Evolutionary conservation across 176 grass and related monocot species (phyloP).

Genomic region (Elaeis guineensis): DNA sequence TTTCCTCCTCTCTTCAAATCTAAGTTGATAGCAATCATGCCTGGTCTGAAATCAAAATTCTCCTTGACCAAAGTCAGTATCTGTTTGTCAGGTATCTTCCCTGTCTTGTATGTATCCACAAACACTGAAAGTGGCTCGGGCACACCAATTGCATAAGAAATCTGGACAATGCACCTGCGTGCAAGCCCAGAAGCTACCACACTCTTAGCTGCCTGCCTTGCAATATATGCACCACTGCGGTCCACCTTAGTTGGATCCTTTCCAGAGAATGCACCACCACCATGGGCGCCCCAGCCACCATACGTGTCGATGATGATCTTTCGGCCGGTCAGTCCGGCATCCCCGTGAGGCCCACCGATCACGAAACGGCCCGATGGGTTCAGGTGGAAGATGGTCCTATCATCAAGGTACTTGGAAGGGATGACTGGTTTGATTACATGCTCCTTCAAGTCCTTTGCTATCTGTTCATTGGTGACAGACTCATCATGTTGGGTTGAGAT

Average conservation of each 20-base stretch:
- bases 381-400: constrained; percentile 10
- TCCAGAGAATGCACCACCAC: constrained; percentile 5
- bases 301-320: constrained; percentile 16
- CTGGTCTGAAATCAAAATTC: constrained; percentile 9
- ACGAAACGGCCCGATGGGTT: constrained; percentile 10
- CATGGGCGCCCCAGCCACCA: constrained; percentile 10
- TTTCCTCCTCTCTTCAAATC: constrained; percentile 9
- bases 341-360: constrained; percentile 1
- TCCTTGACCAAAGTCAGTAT: constrained; percentile 9
- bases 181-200: constrained; percentile 11
- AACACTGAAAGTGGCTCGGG: constrained; percentile 8
- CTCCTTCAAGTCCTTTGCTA: background rate
- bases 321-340: constrained; percentile 4
- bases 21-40: constrained; percentile 7
- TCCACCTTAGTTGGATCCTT: constrained; percentile 16
- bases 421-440: constrained; percentile 12
- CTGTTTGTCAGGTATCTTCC: constrained; percentile 5
- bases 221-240: constrained; percentile 4
- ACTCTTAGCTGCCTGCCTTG: constrained; percentile 11
- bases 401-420: constrained; percentile 1
- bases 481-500: constrained; percentile 14
- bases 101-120: constrained; percentile 4
- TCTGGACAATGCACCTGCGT: constrained; percentile 3
- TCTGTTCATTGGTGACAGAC: constrained; percentile 10
- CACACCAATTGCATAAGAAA: constrained; percentile 12